A percentile compares a stretch with the other conserved stretches of the same genome.
Conservation (phyloP, 1,139 yeast species). For the Citeromyces hawaiiensis region DNA sequence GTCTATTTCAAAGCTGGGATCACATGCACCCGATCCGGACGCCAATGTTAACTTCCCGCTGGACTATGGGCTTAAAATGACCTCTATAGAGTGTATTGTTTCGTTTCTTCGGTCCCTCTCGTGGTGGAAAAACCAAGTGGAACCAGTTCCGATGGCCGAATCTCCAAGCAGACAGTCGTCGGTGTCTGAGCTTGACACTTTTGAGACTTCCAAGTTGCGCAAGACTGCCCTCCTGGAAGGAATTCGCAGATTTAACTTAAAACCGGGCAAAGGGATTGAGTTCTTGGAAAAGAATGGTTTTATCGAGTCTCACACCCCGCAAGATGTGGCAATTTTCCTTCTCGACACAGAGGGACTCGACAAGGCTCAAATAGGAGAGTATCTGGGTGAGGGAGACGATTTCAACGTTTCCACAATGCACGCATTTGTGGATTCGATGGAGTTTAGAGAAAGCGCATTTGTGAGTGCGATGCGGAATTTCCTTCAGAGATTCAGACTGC, state of each 20-base stretch:
- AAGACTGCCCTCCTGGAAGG: slow-evolving; percentile 77
- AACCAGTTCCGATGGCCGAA: not conserved
- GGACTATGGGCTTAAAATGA: slow-evolving; percentile 77
- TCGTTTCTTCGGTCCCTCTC: slow-evolving; percentile 71
- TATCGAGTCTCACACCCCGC: slow-evolving; percentile 45
- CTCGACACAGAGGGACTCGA: slow-evolving; percentile 61
- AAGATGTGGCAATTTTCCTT: slow-evolving; percentile 61
- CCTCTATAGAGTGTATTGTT: slow-evolving; percentile 68
- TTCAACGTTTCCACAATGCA: slow-evolving; percentile 78
- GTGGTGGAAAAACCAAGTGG: slow-evolving; percentile 64
- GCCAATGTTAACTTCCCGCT: slow-evolving; percentile 43
- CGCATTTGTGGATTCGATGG: slow-evolving; percentile 82
- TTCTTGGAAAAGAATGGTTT: slow-evolving; percentile 51
- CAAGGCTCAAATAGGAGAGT: slow-evolving; percentile 81
- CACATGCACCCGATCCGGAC: slow-evolving; percentile 54
- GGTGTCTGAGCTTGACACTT: slow-evolving; percentile 13
- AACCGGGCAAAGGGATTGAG: slow-evolving; percentile 70
- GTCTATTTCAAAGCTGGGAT: slow-evolving; percentile 50
- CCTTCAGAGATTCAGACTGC: slow-evolving; percentile 80
- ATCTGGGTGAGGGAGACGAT: slow-evolving; percentile 80
- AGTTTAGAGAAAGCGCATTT: slow-evolving; percentile 54
- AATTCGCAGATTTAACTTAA: slow-evolving; percentile 65
- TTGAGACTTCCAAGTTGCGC: slow-evolving; percentile 72
- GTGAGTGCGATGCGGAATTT: slow-evolving; percentile 80
- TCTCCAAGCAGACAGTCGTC: slow-evolving; percentile 1